Percentiles rank a stretch among this genome's conserved stretches.
Conservation (phyloP, 495 filamentous ascomycete species). For the Penicillium canariense region DNA sequence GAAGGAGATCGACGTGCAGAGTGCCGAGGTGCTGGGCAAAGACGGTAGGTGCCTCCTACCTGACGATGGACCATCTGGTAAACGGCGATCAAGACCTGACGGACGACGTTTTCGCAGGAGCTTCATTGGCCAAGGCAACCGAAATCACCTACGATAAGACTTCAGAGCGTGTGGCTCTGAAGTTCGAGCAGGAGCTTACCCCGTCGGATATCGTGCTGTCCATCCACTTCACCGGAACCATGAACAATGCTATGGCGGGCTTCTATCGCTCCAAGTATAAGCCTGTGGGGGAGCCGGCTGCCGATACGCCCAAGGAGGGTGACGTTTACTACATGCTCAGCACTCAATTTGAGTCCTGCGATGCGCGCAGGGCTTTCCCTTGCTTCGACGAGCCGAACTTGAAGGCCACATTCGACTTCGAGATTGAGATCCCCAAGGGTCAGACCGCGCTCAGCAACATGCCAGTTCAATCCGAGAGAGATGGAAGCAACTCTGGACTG, state of each 20-base stretch:
- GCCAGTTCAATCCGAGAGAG: slow-evolving; percentile 69
- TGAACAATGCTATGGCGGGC: slow-evolving; percentile 94
- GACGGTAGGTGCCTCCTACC: slow-evolving; percentile 26
- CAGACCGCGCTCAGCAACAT: slow-evolving; percentile 92
- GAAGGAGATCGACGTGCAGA: slow-evolving; percentile 44
- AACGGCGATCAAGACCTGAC: not conserved
- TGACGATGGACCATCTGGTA: not conserved
- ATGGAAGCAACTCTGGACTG: slow-evolving; percentile 57
- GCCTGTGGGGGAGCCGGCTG: slow-evolving; percentile 62
- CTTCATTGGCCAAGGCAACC: slow-evolving; percentile 52
- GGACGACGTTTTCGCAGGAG: slow-evolving; percentile 26
- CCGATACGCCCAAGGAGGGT: slow-evolving; percentile 71
- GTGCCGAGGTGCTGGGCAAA: slow-evolving; percentile 32
- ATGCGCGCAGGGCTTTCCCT: slow-evolving; percentile 90
- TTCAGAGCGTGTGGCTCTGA: slow-evolving; percentile 72
- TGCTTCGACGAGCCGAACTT: slow-evolving; percentile 98
- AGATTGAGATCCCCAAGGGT: slow-evolving; percentile 84
- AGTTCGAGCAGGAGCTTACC: slow-evolving; percentile 62
- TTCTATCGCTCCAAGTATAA: slow-evolving; percentile 97
- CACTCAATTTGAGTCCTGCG: slow-evolving; percentile 96
- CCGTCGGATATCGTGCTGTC: slow-evolving; percentile 61
- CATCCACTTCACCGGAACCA: slow-evolving; percentile 77
- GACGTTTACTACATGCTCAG: slow-evolving; percentile 90
- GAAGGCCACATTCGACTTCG: slow-evolving; percentile 91
- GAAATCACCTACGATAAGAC: slow-evolving; percentile 75